These are phyloP conservation scores for Curvularia verruculosa DNA, from an alignment of 2,329 filamentous ascomycete genomes.

Conservation along the genomic window DNA sequence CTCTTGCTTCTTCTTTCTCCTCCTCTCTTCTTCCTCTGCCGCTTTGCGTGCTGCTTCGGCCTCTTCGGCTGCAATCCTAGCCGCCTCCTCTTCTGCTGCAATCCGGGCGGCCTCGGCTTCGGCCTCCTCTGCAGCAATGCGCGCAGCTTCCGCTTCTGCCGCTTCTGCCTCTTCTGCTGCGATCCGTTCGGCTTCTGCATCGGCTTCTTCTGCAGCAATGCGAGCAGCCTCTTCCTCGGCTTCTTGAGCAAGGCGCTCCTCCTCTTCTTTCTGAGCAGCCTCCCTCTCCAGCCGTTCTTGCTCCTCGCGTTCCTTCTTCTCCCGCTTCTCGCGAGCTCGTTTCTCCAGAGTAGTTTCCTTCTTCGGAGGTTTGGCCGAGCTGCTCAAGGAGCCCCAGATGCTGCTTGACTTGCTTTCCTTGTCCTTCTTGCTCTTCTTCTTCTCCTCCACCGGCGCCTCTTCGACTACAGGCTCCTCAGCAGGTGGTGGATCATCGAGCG, in stretches of 20 bases:
- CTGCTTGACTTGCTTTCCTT: slow-evolving; percentile 29
- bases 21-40: slow-evolving; percentile 32
- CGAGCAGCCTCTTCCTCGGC: slow-evolving; percentile 40
- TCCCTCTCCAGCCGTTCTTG: slow-evolving; percentile 39
- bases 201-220: slow-evolving; percentile 23
- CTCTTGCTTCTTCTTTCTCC: slow-evolving; percentile 30
- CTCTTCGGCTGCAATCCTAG: slow-evolving; percentile 24
- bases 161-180: slow-evolving; percentile 27
- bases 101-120: slow-evolving; percentile 25
- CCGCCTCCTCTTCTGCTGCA: slow-evolving; percentile 14
- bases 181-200: slow-evolving; percentile 19
- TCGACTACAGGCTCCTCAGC: slow-evolving; percentile 17
- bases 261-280: slow-evolving; percentile 52
- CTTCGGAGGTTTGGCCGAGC: slow-evolving; percentile 31
- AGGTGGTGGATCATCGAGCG: slow-evolving; percentile 38
- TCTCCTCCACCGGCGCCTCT: slow-evolving; percentile 26
- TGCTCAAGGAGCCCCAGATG: slow-evolving; percentile 31
- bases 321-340: slow-evolving; percentile 33
- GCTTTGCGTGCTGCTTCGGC: slow-evolving; percentile 9
- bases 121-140: slow-evolving; percentile 33
- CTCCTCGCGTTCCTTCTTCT: slow-evolving; percentile 38
- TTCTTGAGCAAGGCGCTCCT: slow-evolving; percentile 30
- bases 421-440: slow-evolving; percentile 38
- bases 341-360: slow-evolving; percentile 48
- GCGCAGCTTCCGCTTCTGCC: slow-evolving; percentile 22